phyloP scores from a whole-genome alignment of 768 basidiomycete species.

The Mrakia gelida region DNA sequence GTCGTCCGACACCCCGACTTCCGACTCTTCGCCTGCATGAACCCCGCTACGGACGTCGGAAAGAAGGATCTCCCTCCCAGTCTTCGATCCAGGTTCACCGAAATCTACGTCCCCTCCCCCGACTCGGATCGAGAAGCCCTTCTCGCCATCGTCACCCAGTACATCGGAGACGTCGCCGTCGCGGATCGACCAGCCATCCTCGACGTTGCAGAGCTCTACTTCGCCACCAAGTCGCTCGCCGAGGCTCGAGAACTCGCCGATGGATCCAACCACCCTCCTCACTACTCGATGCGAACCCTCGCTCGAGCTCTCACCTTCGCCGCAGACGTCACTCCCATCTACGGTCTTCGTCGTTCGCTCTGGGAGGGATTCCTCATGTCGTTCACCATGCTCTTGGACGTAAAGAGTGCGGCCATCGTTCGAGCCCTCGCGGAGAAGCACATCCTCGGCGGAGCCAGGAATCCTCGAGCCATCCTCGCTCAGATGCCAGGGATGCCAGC shows the following conservation, averaged over 20 bases:
- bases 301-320: constrained; percentile 86
- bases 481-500: constrained; percentile 61
- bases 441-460: constrained; percentile 72
- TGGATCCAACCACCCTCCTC: constrained; percentile 84
- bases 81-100: constrained; percentile 87
- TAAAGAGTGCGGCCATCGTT: constrained; percentile 62
- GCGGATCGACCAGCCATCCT: constrained; percentile 82
- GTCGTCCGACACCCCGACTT: constrained; percentile 91
- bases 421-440: constrained; percentile 67
- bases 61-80: constrained; percentile 93
- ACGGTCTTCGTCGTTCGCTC: constrained; percentile 75
- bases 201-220: constrained; percentile 88
- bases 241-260: constrained; percentile 77
- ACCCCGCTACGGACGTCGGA: constrained; percentile 96
- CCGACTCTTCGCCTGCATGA: constrained; percentile 98
- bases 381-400: constrained; percentile 90
- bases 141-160: constrained; percentile 77
- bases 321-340: constrained; percentile 68
- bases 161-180: constrained; percentile 75
- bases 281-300: constrained; percentile 96
- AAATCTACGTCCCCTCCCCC: constrained; percentile 90
- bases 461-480: constrained; percentile 66
- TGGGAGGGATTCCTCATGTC: constrained; percentile 99
- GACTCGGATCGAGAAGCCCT: constrained; percentile 88
- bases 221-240: constrained; percentile 69